A percentile compares a stretch with the other conserved stretches of the same genome.
Evolutionary conservation across 345 rosid genomes (phyloP).

Genomic region (Cochlearia excelsa): DNA sequence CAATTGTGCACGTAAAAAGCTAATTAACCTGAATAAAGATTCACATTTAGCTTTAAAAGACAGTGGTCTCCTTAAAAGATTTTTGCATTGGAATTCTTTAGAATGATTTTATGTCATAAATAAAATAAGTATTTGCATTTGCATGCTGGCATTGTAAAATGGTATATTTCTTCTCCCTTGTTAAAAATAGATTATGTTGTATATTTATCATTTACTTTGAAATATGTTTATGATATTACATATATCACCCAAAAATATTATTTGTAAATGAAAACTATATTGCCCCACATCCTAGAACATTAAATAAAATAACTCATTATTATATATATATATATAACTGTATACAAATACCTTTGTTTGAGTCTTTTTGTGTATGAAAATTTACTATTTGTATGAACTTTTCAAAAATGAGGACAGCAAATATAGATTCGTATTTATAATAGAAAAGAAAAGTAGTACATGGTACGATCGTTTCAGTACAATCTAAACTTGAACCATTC

Average conservation of each 20-base stretch:
- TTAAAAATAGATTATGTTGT: too few species aligned
- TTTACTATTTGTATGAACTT: too few species aligned
- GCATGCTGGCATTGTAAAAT: slow-evolving; percentile 29
- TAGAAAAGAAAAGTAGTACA: too few species aligned
- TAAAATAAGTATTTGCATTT: too few species aligned
- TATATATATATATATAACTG: not conserved
- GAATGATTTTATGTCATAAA: slow-evolving; percentile 1
- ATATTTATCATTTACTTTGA: slow-evolving; percentile 9
- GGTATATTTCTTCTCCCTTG: not conserved
- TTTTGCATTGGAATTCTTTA: slow-evolving; percentile 18
- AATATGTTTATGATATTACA: not conserved
- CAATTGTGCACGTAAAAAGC: slow-evolving; percentile 24
- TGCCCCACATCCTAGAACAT: slow-evolving; percentile 26
- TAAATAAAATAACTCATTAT: not conserved
- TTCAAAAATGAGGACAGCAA: too few species aligned
- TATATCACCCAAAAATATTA: slow-evolving; percentile 1
- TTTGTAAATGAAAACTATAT: slow-evolving; percentile 21
- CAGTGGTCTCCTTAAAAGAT: slow-evolving; percentile 35
- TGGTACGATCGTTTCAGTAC: too few species aligned
- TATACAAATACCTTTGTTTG: not conserved
- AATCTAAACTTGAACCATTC: too few species aligned
- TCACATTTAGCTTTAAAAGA: slow-evolving; percentile 28
- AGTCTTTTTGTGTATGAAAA: not conserved
- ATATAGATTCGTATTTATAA: too few species aligned
- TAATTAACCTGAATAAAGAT: slow-evolving; percentile 16